Evolutionary conservation across 192 early-diverging fungal species (phyloP), one percentile per base, ranked within the genome.

Genomic region (Gamsiella multidivaricata): DNA sequence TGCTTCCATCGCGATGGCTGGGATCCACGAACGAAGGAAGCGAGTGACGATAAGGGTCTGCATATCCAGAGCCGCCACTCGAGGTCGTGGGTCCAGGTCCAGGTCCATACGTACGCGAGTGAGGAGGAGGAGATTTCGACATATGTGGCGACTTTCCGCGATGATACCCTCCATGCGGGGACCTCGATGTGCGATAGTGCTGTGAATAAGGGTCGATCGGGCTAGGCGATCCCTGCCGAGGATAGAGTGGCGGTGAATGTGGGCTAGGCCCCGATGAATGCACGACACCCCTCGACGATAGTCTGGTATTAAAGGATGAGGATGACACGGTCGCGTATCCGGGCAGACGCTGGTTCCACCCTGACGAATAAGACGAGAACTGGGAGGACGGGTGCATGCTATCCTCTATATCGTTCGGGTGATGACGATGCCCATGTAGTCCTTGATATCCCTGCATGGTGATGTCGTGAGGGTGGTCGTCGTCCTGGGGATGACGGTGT

Each of bases 361-460:
- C 74, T 25, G 74, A 78, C 0, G 71, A 65, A 36, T 64, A 32
- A 18, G 65, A 49, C 3, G 73, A 56, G 17, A 42, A 56, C 14
- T 36, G 37, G 4, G 69, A 62, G 5, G 65, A 23, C 4, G 37
- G 32, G 14, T 47, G 63, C 46, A 65, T 43, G 17, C 26, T 33
- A 18, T 78, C 60, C 8, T 78, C 74, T 54, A 69, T 54, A 41
- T 69, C 65, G 33, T 28, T 50, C 5, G 52, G 17, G 7, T 49
- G 52, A 28, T 51, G 49, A 4, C 26, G 12, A 37, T 46, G 53
- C 1, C n/a, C 46, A 11, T 41, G 51, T 18, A 28, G 39, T 58
- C 65, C 65, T 50, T 78, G 74, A 12, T 76, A 76, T 8, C 72
- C 72, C 29, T 66, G 64, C 72, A 76, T 67, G 8, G 64, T 78